A percentile compares a stretch with the other conserved stretches of the same genome.
Evolutionary conservation across 441 rosid species (phyloP).

Genomic region (Populus tomentosa): DNA sequence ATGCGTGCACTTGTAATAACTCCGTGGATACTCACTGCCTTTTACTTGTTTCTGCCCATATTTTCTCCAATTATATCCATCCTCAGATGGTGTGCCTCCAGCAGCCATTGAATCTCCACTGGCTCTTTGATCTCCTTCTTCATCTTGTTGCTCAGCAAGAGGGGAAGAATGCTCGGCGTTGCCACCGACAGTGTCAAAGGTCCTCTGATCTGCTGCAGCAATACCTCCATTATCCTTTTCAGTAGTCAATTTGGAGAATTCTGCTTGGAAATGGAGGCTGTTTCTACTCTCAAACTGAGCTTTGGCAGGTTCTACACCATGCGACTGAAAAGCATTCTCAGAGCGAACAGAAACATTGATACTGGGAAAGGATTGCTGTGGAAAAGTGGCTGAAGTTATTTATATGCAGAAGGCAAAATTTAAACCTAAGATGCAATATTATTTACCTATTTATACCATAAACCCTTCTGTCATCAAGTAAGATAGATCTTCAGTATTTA

Average conservation of each 20-base stretch:
- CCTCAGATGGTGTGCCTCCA: too few relatives aligned
- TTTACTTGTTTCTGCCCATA: conserved; percentile 73
- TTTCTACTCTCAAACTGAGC: conserved; percentile 34
- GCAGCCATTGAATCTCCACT: too few relatives aligned
- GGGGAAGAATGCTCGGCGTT: too few relatives aligned
- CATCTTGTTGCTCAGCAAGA: too few relatives aligned
- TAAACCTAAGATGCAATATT: background rate
- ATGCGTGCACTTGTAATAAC: conserved; percentile 76
- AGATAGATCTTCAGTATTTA: background rate
- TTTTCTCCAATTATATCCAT: too few relatives aligned
- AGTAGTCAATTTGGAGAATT: conserved; percentile 33
- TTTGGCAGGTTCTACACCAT: conserved; percentile 32
- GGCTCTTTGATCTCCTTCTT: too few relatives aligned
- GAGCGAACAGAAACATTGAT: conserved; percentile 53
- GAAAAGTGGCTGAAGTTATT: conserved; percentile 23
- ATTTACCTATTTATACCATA: background rate
- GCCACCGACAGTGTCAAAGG: too few relatives aligned
- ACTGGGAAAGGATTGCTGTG: conserved; percentile 44
- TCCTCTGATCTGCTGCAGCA: conserved; percentile 32
- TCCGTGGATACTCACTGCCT: conserved; percentile 70
- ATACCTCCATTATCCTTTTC: conserved; percentile 37
- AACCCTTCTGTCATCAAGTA: background rate
- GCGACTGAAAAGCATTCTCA: conserved; percentile 45
- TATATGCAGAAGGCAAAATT: conserved; percentile 17
- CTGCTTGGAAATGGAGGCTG: conserved; percentile 29